Evolutionary conservation across 2,329 filamentous ascomycete species (phyloP).

Genomic region (Sporothrix brunneoviolacea): DNA sequence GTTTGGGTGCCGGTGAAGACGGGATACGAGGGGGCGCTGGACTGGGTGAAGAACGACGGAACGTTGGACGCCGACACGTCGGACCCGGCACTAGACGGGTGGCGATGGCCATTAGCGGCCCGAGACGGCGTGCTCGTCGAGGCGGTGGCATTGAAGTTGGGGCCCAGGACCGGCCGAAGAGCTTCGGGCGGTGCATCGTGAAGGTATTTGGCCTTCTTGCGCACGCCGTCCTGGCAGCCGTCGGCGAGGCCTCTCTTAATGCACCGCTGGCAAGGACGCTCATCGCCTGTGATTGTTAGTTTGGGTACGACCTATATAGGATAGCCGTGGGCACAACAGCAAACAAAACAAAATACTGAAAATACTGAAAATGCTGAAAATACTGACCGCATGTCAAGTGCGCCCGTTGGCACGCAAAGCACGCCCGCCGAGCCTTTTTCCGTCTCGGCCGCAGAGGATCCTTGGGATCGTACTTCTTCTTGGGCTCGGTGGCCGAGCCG

Average conservation of each 20-base stretch:
- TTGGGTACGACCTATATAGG: too few relatives aligned
- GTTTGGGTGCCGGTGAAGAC: conserved; percentile 44
- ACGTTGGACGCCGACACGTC: conserved; percentile 37
- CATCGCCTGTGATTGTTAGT: conserved; percentile 61
- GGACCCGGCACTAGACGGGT: conserved; percentile 40
- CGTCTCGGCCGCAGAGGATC: conserved; percentile 82
- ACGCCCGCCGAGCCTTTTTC: conserved; percentile 94
- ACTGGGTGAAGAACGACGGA: conserved; percentile 39
- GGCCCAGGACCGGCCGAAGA: conserved; percentile 74
- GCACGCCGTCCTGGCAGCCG: conserved; percentile 88
- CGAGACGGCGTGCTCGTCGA: conserved; percentile 37
- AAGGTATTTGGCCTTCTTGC: conserved; percentile 98
- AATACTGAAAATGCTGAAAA: not conserved
- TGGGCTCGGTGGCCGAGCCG: conserved; percentile 36
- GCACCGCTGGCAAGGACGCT: conserved; percentile 87
- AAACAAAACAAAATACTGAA: conserved; percentile 13
- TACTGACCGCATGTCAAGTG: conserved; percentile 96
- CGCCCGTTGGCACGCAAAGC: conserved; percentile 92
- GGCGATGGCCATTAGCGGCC: conserved; percentile 39
- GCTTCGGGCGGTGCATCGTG: conserved; percentile 91
- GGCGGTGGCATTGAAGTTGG: conserved; percentile 51
- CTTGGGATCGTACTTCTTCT: conserved; percentile 74
- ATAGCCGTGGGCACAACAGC: too few relatives aligned
- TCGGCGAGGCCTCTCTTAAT: conserved; percentile 90
- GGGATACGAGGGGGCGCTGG: conserved; percentile 40